Evolutionary conservation across 2,329 filamentous ascomycete genomes (phyloP).

Genomic region (Fusarium sambucinum): DNA sequence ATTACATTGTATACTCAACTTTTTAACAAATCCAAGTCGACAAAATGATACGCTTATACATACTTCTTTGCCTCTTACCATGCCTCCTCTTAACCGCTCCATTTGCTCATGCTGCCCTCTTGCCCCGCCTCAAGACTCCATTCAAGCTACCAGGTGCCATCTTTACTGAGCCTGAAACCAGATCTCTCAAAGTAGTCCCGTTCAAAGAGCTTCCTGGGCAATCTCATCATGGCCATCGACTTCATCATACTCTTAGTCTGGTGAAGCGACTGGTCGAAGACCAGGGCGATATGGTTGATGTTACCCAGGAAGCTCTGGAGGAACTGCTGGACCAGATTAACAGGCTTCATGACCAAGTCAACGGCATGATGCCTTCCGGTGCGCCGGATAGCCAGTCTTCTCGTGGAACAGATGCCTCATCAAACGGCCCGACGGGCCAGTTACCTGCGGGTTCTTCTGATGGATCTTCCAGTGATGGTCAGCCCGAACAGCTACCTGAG

Average conservation of each 20-base stretch:
- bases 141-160: conserved; percentile 20
- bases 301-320: conserved; percentile 43
- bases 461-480: conserved; percentile 5
- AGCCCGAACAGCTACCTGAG: conserved; percentile 10
- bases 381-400: conserved; percentile 20
- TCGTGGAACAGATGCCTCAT: conserved; percentile 9
- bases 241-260: conserved; percentile 34
- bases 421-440: conserved; percentile 29
- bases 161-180: conserved; percentile 21
- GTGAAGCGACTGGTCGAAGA: conserved; percentile 46
- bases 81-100: conserved; percentile 22
- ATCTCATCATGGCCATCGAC: conserved; percentile 14
- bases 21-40: conserved; percentile 11
- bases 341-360: conserved; percentile 47
- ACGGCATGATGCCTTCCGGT: conserved; percentile 42
- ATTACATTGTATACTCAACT: conserved; percentile 9
- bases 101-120: conserved; percentile 24
- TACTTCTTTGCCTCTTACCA: conserved; percentile 38
- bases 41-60: conserved; percentile 43
- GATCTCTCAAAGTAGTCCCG: conserved; percentile 18
- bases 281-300: conserved; percentile 43
- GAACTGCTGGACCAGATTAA: conserved; percentile 49
- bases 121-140: conserved; percentile 15
- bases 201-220: conserved; percentile 22
- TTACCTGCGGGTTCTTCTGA: conserved; percentile 14